These are phyloP conservation scores for Setaria italica DNA, from an alignment of 202 grass and related monocot genomes.

Conservation along the genomic window DNA sequence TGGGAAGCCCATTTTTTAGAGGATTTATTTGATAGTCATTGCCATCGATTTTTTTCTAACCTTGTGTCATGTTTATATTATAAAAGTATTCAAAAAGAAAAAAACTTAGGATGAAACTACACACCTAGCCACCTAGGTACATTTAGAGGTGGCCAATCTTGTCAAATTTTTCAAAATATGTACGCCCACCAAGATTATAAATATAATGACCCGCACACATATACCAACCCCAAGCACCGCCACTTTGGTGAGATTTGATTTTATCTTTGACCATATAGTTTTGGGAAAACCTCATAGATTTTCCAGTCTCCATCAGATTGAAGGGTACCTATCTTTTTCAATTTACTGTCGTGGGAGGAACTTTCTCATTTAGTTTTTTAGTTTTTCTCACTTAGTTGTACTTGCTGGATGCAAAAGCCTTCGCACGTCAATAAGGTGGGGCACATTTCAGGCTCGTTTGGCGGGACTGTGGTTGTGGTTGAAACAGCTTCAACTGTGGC, in stretches of 20 bases:
- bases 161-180: not conserved
- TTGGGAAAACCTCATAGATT: not conserved
- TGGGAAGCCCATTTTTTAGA: not conserved
- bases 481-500: too few relatives aligned
- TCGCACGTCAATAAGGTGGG: not conserved
- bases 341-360: not conserved
- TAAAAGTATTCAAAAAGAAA: too few relatives aligned
- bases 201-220: not conserved
- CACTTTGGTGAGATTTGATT: constrained; percentile 15
- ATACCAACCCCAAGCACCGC: not conserved
- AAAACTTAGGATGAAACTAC: too few relatives aligned
- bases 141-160: too few relatives aligned
- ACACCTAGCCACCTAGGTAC: too few relatives aligned
- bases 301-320: not conserved
- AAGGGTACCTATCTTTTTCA: not conserved
- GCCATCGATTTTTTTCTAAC: not conserved
- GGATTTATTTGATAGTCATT: not conserved
- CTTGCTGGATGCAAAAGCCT: not conserved
- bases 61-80: not conserved
- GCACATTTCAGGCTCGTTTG: not conserved
- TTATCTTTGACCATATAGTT: not conserved
- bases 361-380: not conserved
- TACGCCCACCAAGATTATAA: not conserved
- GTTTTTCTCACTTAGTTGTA: not conserved
- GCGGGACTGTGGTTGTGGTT: too few relatives aligned